These are phyloP conservation scores for Boletus subparvulus DNA, from an alignment of 768 basidiomycete species.

Conservation along the genomic window DNA sequence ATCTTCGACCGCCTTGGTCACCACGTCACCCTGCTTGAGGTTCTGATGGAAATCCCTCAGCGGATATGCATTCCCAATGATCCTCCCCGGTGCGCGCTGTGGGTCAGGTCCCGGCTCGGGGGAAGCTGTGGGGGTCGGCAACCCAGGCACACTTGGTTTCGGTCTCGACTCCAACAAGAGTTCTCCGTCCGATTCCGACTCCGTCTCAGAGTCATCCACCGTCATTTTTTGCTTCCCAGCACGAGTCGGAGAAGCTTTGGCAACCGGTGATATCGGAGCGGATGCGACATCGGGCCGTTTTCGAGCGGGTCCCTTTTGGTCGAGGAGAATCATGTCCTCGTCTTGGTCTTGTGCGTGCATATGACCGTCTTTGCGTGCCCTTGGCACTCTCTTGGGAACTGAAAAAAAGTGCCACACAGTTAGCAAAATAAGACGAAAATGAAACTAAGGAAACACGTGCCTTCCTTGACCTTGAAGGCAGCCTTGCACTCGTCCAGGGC, in stretches of 20 bases:
- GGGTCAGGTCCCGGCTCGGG: slow-evolving; percentile 45
- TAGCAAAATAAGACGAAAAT: background rate
- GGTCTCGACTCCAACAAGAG: slow-evolving; percentile 16
- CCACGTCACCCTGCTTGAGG: slow-evolving; percentile 70
- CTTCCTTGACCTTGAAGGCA: slow-evolving; percentile 76
- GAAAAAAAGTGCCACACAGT: background rate
- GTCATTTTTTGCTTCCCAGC: slow-evolving; percentile 17
- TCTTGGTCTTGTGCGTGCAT: slow-evolving; percentile 60
- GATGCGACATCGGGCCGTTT: slow-evolving; percentile 14
- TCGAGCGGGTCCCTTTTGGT: slow-evolving; percentile 25
- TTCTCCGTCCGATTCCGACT: slow-evolving; percentile 45
- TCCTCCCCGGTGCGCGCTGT: slow-evolving; percentile 63
- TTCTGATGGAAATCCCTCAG: slow-evolving; percentile 76
- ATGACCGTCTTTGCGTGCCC: slow-evolving; percentile 61
- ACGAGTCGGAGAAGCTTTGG: background rate
- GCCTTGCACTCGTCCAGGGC: slow-evolving; percentile 61
- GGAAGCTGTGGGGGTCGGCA: slow-evolving; percentile 58
- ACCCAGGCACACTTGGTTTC: slow-evolving; percentile 14
- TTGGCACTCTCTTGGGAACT: slow-evolving; percentile 66
- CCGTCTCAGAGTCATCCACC: slow-evolving; percentile 52
- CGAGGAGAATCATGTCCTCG: slow-evolving; percentile 60
- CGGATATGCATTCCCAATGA: slow-evolving; percentile 73
- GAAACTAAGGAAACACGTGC: slow-evolving; percentile 35
- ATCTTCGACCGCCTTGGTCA: slow-evolving; percentile 84
- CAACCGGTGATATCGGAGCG: slow-evolving; percentile 5